These are phyloP conservation scores for Rhizopus stolonifer DNA, from an alignment of 371 early-diverging fungal species.

Conservation along the genomic window DNA sequence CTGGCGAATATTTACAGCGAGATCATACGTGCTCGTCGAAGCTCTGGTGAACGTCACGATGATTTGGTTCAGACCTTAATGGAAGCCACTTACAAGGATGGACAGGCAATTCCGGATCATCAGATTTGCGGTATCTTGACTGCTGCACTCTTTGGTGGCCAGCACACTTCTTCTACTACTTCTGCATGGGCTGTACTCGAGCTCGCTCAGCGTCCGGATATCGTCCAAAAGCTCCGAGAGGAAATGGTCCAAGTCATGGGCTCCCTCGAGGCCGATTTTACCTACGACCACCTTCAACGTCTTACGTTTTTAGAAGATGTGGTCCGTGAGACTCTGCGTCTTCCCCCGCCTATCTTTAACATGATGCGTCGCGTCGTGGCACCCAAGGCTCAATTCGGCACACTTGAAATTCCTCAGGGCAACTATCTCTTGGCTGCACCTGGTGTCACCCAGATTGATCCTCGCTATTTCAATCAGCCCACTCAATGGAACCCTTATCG, in stretches of 20 bases:
- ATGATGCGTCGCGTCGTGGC: slow-evolving; percentile 90
- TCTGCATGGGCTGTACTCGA: slow-evolving; percentile 90
- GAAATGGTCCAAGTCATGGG: slow-evolving; percentile 68
- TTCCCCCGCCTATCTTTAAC: slow-evolving; percentile 91
- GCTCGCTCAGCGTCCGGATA: slow-evolving; percentile 77
- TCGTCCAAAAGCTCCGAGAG: slow-evolving; percentile 55
- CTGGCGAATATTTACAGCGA: slow-evolving; percentile 76
- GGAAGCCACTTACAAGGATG: slow-evolving; percentile 88
- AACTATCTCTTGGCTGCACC: slow-evolving; percentile 85
- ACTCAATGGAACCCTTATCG: slow-evolving; percentile 79
- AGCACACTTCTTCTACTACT: slow-evolving; percentile 95
- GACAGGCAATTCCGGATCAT: slow-evolving; percentile 70
- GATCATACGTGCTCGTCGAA: slow-evolving; percentile 82
- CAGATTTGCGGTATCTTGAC: slow-evolving; percentile 94
- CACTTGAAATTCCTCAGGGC: slow-evolving; percentile 86
- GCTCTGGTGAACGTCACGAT: too few relatives aligned
- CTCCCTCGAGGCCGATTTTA: slow-evolving; percentile 57
- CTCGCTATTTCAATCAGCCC: slow-evolving; percentile 76
- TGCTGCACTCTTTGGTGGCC: slow-evolving; percentile 94
- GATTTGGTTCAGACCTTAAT: slow-evolving; percentile 87
- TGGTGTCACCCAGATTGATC: slow-evolving; percentile 81
- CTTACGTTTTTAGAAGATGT: slow-evolving; percentile 75
- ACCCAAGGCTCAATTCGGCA: slow-evolving; percentile 62
- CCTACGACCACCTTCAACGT: slow-evolving; percentile 78
- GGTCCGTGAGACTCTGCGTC: slow-evolving; percentile 89